Evolutionary conservation across 371 early-diverging fungal species (phyloP).

Genomic region (Lichtheimia ramosa): DNA sequence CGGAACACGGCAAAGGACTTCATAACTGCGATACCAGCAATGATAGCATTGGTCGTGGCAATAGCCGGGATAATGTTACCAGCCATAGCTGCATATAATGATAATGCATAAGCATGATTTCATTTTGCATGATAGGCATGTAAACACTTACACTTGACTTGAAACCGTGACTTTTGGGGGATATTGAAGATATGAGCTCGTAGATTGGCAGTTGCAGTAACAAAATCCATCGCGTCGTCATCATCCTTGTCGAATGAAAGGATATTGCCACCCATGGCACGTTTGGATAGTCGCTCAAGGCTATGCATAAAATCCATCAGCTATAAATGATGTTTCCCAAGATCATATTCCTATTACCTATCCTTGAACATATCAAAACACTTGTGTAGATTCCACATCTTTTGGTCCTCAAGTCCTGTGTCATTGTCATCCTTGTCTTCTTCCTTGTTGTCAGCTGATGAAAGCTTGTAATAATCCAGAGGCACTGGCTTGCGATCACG

Average conservation of each 20-base stretch:
- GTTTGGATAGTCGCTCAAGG: conserved; percentile 35
- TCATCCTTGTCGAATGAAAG: conserved; percentile 95
- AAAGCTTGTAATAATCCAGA: conserved; percentile 55
- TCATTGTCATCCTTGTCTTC: conserved; percentile 44
- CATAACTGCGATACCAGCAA: conserved; percentile 94
- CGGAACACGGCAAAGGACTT: conserved; percentile 77
- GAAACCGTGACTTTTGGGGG: conserved; percentile 76
- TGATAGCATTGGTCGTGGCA: conserved; percentile 99
- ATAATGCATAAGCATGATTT: not conserved
- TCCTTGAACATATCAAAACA: conserved; percentile 54
- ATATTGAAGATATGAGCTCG: conserved; percentile 85
- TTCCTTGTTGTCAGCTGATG: conserved; percentile 1
- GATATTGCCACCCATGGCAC: conserved; percentile 39
- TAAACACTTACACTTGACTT: conserved; percentile 74
- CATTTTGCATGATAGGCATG: not conserved
- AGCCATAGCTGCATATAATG: conserved; percentile 85
- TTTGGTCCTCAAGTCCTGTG: conserved; percentile 59
- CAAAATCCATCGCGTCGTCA: conserved; percentile 85
- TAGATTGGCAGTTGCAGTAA: conserved; percentile 89
- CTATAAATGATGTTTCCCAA: too few species aligned
- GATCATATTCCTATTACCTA: conserved; percentile 30
- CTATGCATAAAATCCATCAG: conserved; percentile 22
- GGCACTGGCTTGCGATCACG: conserved; percentile 69
- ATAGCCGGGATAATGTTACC: conserved; percentile 99
- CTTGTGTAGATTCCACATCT: conserved; percentile 65